Conservation (phyloP, 1,139 yeast species). For the Kodamaea sp. region DNA sequence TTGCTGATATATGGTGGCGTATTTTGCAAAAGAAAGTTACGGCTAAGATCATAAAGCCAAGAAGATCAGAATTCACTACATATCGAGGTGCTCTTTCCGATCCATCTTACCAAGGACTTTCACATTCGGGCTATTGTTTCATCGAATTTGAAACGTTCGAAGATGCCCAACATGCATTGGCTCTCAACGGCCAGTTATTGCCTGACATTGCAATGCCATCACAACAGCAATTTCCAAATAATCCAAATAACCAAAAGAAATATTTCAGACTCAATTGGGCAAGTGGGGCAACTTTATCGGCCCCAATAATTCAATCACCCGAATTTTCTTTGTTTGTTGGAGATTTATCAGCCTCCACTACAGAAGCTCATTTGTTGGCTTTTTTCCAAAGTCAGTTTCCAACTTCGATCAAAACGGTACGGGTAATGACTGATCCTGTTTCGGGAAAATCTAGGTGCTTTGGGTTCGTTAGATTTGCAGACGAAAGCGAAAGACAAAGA, state of each 20-base stretch:
- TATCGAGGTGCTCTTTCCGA: slow-evolving; percentile 10
- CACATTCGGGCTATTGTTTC: slow-evolving; percentile 75
- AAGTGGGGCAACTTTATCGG: slow-evolving; percentile 56
- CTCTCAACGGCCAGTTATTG: slow-evolving; percentile 60
- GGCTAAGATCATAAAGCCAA: slow-evolving; percentile 53
- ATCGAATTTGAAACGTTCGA: slow-evolving; percentile 60
- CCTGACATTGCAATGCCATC: slow-evolving; percentile 55
- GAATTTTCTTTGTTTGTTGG: slow-evolving; percentile 75
- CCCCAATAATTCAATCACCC: slow-evolving; percentile 48
- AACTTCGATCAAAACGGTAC: slow-evolving; percentile 60
- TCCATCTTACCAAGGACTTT: slow-evolving; percentile 24
- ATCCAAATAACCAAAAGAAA: slow-evolving; percentile 54
- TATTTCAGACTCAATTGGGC: slow-evolving; percentile 73
- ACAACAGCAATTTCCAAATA: slow-evolving; percentile 39
- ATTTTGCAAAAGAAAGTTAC: slow-evolving; percentile 38
- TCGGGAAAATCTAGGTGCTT: slow-evolving; percentile 73
- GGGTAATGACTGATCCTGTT: slow-evolving; percentile 73
- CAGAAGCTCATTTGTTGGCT: slow-evolving; percentile 65
- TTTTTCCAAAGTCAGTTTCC: slow-evolving; percentile 61
- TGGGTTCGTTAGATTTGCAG: slow-evolving; percentile 70
- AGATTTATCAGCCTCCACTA: slow-evolving; percentile 68
- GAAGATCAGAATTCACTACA: slow-evolving; percentile 14
- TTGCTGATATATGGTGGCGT: slow-evolving; percentile 58
- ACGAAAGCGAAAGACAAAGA: slow-evolving; percentile 58
- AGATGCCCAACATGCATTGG: slow-evolving; percentile 63